These are phyloP conservation scores for Lolium multiflorum DNA, from an alignment of 176 grass and related monocot species.

Conservation along the genomic window DNA sequence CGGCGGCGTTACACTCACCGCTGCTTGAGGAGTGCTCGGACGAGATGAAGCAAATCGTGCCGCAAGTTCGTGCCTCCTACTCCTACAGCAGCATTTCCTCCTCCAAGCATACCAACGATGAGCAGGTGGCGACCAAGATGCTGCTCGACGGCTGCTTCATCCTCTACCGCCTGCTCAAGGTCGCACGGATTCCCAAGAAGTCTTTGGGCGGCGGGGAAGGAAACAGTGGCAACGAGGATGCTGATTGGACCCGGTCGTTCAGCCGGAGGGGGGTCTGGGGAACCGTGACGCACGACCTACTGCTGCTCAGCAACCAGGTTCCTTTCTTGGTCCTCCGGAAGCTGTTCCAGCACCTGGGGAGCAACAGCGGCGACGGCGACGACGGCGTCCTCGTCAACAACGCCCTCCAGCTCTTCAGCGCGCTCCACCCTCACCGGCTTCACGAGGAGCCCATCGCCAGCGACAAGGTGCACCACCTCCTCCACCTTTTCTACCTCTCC, in stretches of 20 bases:
- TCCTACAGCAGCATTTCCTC: neutral
- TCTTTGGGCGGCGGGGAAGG: no score
- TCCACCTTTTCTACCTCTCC: constrained; percentile 2
- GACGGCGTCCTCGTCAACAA: neutral
- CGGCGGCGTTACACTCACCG: neutral
- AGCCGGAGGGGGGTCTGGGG: neutral
- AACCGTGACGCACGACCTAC: constrained; percentile 32
- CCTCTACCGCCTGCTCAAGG: constrained; percentile 16
- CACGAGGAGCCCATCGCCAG: neutral
- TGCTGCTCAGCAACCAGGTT: neutral
- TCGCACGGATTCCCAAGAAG: no score
- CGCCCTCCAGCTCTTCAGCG: neutral
- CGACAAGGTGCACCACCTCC: constrained; percentile 8
- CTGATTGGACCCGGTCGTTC: neutral
- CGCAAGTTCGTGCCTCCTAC: neutral
- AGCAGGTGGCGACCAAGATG: neutral
- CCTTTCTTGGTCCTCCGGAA: neutral
- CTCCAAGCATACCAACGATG: no score
- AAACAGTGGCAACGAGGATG: neutral
- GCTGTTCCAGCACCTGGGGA: no score
- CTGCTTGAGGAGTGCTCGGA: neutral
- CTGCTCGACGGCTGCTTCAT: constrained; percentile 19
- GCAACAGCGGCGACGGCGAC: no score
- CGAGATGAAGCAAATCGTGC: neutral
- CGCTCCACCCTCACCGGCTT: neutral